These are phyloP conservation scores for Clitoria ternatea DNA, from an alignment of 306 rosid genomes.

Conservation along the genomic window DNA sequence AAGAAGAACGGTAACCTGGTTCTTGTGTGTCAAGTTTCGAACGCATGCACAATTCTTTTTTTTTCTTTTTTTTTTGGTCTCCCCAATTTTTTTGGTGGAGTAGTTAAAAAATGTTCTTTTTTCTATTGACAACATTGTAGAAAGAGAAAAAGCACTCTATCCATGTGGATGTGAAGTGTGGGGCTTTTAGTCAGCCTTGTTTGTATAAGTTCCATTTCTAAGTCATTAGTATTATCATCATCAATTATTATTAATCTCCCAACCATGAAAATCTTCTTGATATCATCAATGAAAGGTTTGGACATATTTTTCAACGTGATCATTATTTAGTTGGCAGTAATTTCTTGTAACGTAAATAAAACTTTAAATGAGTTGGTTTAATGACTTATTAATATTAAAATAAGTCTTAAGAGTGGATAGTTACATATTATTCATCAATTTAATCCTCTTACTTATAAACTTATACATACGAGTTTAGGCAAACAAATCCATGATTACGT, in stretches of 20 bases:
- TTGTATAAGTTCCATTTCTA: slow-evolving; percentile 25
- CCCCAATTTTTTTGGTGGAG: slow-evolving; percentile 35
- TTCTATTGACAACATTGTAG: slow-evolving; percentile 28
- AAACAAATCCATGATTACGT: background rate
- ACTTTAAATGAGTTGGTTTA: no score
- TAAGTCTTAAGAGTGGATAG: no score
- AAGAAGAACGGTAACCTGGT: slow-evolving; percentile 56
- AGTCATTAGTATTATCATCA: background rate
- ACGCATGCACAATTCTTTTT: background rate
- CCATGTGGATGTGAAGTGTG: slow-evolving; percentile 61
- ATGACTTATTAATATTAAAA: no score
- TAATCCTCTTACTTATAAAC: no score
- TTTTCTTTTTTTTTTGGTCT: background rate
- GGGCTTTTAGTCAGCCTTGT: slow-evolving; percentile 25
- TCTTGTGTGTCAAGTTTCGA: background rate
- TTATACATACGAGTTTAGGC: background rate
- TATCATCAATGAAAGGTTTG: slow-evolving; percentile 25
- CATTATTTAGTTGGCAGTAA: no score
- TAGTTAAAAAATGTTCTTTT: slow-evolving; percentile 18
- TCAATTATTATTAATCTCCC: background rate
- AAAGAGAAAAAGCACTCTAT: slow-evolving; percentile 53
- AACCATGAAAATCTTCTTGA: background rate
- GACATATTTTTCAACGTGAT: no score
- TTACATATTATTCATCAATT: no score
- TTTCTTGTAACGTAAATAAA: no score